Evolutionary conservation across 441 rosid genomes (phyloP), one percentile per base, ranked within the genome.

Genomic region (Biscutella laevigata): DNA sequence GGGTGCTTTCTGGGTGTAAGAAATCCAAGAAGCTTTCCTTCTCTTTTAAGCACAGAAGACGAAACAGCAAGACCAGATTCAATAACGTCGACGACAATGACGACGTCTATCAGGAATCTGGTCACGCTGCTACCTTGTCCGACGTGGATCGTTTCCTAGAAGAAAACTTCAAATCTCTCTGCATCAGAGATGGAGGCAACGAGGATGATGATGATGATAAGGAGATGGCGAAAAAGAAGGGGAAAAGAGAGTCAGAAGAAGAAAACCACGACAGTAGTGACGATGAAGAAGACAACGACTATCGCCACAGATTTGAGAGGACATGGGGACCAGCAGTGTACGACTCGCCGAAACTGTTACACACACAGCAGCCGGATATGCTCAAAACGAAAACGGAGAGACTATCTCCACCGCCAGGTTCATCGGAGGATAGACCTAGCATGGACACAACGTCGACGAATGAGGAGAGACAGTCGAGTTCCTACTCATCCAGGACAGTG

Each of bases 151-250:
- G 77, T 11, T 90, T 87, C 70, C 80, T 87, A 19, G 73, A 68
- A 7, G 92, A 90, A 69, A 90, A 90, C 66, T 90, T 90, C 66
- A 78, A 60, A 47, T 84, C 97, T 13, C 81, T 90, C 22, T 84
- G 80, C 55, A 47, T 83, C 34, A 43, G 52, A 1, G 84, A 78
- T 9, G 77, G 67, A 0, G 67, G 64, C 0, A 74, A 58, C 7
- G 53, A 10, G 2, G 14, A 53, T 2, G 56, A 38, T 27, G 64
- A 35, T 21, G 58, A 17, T 24, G 47, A 42, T 9, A 10, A 42
- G 4, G 52, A 16, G 49, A 19, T 24, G 60, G 40, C 13, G 25
- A 45, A 45, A 27, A 21, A 37, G 24, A 46, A 35, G 22, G 33
- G n/a, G 26, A 34, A 43, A 42, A 14, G 50, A 25, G 34, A 13